These are phyloP conservation scores for Globisporangium orthogonon DNA, from an alignment of 352 stramenopile species.

Conservation along the genomic window DNA sequence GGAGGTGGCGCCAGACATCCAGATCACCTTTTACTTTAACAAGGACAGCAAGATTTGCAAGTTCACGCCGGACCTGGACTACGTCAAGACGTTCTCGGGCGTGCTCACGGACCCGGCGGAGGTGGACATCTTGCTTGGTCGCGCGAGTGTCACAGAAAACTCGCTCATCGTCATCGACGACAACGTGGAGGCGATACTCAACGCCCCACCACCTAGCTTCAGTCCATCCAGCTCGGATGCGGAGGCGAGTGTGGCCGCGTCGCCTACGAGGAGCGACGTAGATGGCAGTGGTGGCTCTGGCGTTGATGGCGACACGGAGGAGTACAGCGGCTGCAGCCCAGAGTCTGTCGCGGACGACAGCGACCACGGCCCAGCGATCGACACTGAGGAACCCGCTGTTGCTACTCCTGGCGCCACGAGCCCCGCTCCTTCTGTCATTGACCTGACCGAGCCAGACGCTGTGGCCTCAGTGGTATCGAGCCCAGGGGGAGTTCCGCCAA, in stretches of 20 bases:
- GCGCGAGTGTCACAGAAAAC: slow-evolving; percentile 29
- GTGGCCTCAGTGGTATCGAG: neutral
- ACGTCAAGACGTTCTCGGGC: slow-evolving; percentile 23
- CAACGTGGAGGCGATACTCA: neutral
- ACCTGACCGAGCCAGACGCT: neutral
- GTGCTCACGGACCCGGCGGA: slow-evolving; percentile 27
- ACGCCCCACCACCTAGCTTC: neutral
- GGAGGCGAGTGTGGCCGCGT: neutral
- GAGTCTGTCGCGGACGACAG: neutral
- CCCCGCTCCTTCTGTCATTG: neutral
- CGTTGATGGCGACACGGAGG: slow-evolving; percentile 8
- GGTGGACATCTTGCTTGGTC: slow-evolving; percentile 25
- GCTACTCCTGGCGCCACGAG: neutral
- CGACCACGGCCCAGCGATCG: neutral
- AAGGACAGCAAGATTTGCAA: slow-evolving; percentile 16
- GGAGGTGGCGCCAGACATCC: slow-evolving; percentile 18
- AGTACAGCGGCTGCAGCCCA: neutral
- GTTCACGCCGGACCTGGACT: slow-evolving; percentile 32
- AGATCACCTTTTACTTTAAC: slow-evolving; percentile 35
- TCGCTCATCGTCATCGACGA: slow-evolving; percentile 8
- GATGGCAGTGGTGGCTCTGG: neutral
- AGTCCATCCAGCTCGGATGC: neutral
- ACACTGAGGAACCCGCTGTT: neutral
- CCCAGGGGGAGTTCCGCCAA: neutral
- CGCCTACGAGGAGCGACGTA: neutral